Base-by-base conservation (phyloP, 441 rosid genomes). In the Bocquillonia castaneifolia region DNA sequence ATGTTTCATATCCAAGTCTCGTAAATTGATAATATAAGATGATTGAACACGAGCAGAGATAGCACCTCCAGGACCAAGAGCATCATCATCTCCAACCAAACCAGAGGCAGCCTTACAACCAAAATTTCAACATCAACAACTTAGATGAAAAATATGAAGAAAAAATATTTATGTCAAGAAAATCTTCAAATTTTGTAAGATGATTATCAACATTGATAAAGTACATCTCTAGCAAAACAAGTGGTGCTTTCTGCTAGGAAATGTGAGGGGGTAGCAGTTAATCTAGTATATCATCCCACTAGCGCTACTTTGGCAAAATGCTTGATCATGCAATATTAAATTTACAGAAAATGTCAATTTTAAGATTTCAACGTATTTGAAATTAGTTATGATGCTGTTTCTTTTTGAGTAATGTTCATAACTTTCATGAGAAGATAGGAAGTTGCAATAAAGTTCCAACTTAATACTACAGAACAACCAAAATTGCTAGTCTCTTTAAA, bases 51-150 rank as follows among this genome's bases (percentile, higher is more conserved):
- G 86, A 45, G 93, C 81, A 76, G 91, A 80, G 63, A 84, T 73
- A 42, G 93, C 81, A 74, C 89, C 90, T 77, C 93, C 92, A 42
- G 89, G 75, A 73, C 83, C 78, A 74, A 79, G 78, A 57, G 80
- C 76, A 54, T 90, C 96, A 79, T 95, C 99, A 78, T 92, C 98
- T 70, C 96, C 95, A 69, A 78, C 97, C 84, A 95, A 86, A 68
- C 88, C 93, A 78, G 93, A 85, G 68, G 92, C 93, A 84, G 78
- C 89, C 97, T 95, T 79, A 71, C 39, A 72, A 70, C 68, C 66
- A 76, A 76, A 39, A 62, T 57, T 70, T 36, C 26, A 72, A 53
- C 31, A 29, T 59, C 29, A 52, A 29, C 17, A 34, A 72, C 29
- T 54, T 45, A 25, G n/a, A 28, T 36, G n/a, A 54, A 15, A 57